These are phyloP conservation scores for Collybia sordida DNA, from an alignment of 768 basidiomycete species.

Conservation along the genomic window DNA sequence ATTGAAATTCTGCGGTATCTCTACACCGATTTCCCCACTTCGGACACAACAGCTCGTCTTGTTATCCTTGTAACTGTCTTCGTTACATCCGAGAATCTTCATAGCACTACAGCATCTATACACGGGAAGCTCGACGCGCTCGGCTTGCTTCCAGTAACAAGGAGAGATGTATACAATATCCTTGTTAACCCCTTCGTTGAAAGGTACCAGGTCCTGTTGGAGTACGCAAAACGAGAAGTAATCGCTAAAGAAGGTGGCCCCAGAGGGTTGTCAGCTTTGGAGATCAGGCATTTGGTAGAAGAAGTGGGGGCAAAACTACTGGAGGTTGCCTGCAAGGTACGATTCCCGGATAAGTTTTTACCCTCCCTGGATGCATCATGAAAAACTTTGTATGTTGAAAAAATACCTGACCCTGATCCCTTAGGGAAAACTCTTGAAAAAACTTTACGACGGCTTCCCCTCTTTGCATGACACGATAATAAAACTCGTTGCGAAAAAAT, in stretches of 20 bases:
- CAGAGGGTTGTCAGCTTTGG: slow-evolving; percentile 42
- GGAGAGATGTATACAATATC: slow-evolving; percentile 59
- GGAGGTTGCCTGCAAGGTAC: slow-evolving; percentile 60
- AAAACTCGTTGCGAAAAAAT: slow-evolving; percentile 45
- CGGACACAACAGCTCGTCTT: slow-evolving; percentile 59
- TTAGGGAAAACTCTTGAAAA: slow-evolving; percentile 67
- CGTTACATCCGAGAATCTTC: slow-evolving; percentile 36
- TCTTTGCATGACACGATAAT: slow-evolving; percentile 42
- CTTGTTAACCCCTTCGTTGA: slow-evolving; percentile 73
- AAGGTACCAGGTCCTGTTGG: slow-evolving; percentile 46
- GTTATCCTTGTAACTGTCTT: slow-evolving; percentile 76
- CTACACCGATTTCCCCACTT: slow-evolving; percentile 64
- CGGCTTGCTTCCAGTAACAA: slow-evolving; percentile 54
- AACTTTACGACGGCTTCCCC: slow-evolving; percentile 48
- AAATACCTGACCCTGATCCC: slow-evolving; percentile 1
- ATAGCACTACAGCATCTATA: slow-evolving; percentile 31
- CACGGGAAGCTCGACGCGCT: slow-evolving; percentile 54
- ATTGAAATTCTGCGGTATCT: slow-evolving; percentile 59
- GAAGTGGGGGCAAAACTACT: slow-evolving; percentile 63
- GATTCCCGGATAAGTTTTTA: too few relatives aligned
- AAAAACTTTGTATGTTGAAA: background rate
- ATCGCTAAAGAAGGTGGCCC: slow-evolving; percentile 27
- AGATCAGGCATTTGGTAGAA: slow-evolving; percentile 47
- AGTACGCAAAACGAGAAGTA: slow-evolving; percentile 44
- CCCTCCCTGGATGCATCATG: slow-evolving; percentile 7